A percentile compares a stretch with the other conserved stretches of the same genome.
These are phyloP conservation scores for Talaromyces liani DNA, from an alignment of 495 filamentous ascomycete genomes.

Conservation along the genomic window DNA sequence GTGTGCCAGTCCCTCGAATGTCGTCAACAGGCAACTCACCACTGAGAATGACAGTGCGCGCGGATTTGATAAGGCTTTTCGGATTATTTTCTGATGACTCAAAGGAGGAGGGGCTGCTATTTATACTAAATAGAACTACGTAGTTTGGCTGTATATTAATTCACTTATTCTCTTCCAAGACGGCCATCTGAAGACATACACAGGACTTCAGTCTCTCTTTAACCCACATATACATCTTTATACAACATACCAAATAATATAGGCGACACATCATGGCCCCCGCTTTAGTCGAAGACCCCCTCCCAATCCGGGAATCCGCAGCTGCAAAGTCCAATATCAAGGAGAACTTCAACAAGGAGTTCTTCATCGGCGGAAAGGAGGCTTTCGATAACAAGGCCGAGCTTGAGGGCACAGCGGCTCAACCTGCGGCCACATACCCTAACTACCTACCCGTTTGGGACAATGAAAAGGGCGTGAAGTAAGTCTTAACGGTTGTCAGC, in stretches of 20 bases:
- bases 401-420: slow-evolving; percentile 35
- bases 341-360: slow-evolving; percentile 55
- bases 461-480: slow-evolving; percentile 29
- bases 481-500: neutral
- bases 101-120: neutral
- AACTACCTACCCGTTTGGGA: slow-evolving; percentile 77
- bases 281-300: slow-evolving; percentile 36
- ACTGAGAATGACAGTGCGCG: neutral
- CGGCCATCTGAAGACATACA: neutral
- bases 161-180: neutral
- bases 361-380: slow-evolving; percentile 44
- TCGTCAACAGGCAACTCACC: neutral
- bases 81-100: too few species aligned
- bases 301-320: slow-evolving; percentile 25
- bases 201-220: neutral
- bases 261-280: slow-evolving; percentile 42
- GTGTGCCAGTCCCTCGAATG: neutral
- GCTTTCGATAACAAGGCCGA: slow-evolving; percentile 33
- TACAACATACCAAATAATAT: neutral
- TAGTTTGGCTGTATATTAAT: neutral
- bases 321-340: slow-evolving; percentile 30
- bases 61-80: too few species aligned
- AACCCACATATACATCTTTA: neutral
- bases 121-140: neutral
- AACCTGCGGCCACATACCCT: slow-evolving; percentile 50